Conservation (phyloP, 2,329 filamentous ascomycete species). For the Stachybotrys chlorohalonatus region DNA sequence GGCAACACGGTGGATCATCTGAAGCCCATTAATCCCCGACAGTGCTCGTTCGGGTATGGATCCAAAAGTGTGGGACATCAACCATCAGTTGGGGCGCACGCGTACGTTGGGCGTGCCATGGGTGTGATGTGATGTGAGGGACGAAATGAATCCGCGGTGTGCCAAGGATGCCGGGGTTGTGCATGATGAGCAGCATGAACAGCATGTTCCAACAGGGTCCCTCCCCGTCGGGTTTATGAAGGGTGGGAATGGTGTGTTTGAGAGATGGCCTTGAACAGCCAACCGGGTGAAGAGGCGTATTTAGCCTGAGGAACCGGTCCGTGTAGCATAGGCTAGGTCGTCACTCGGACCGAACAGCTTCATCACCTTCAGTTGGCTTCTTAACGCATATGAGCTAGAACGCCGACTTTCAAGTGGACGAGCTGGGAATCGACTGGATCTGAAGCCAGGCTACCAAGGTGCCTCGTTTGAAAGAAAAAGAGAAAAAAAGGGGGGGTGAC, state of each 20-base stretch:
- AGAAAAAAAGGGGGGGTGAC: no score
- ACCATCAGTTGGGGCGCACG: neutral
- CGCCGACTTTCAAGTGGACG: no score
- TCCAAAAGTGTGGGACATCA: neutral
- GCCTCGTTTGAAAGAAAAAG: no score
- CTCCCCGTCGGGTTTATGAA: neutral
- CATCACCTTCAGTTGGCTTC: no score
- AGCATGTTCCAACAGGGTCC: neutral
- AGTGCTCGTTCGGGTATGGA: neutral
- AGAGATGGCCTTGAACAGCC: neutral
- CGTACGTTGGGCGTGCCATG: neutral
- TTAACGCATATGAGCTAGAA: no score
- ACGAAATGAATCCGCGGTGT: no score
- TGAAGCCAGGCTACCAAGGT: no score
- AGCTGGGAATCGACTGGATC: no score
- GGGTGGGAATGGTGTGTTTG: neutral
- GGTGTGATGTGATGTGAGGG: no score
- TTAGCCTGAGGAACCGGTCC: neutral
- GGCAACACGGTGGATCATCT: neutral
- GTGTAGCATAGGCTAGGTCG: no score
- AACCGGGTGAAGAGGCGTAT: neutral
- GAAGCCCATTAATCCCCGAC: neutral
- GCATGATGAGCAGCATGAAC: neutral
- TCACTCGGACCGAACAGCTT: no score
- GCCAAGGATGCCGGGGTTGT: neutral